phyloP scores from a whole-genome alignment of 176 grass and related monocot species.

The Pharus latifolius region DNA sequence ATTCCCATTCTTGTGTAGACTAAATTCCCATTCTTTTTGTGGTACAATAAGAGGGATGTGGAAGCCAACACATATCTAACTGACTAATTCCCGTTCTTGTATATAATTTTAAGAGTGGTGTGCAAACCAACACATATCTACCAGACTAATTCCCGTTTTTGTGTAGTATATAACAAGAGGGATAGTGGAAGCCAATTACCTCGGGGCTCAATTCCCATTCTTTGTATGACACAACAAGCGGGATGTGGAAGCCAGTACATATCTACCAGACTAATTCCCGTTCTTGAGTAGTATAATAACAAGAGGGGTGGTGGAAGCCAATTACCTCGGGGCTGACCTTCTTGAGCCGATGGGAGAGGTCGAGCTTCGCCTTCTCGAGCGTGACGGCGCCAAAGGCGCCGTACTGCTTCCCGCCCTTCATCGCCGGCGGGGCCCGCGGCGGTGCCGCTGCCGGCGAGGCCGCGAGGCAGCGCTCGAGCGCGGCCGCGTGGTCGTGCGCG shows the following conservation, averaged over 20 bases:
- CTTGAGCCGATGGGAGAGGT: conserved; percentile 40
- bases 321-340: conserved; percentile 63
- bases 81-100: too few species aligned
- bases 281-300: background rate
- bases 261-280: too few species aligned
- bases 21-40: too few species aligned
- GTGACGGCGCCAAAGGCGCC: conserved; percentile 50
- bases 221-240: too few species aligned
- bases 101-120: too few species aligned
- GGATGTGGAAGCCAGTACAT: too few species aligned
- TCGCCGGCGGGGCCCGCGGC: conserved; percentile 9
- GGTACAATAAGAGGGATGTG: too few species aligned
- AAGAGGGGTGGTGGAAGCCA: background rate
- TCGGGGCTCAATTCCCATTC: too few species aligned
- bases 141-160: background rate
- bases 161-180: background rate
- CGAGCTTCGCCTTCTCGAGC: conserved; percentile 68
- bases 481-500: conserved; percentile 5
- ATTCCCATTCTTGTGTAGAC: too few species aligned
- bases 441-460: conserved; percentile 17
- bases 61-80: too few species aligned
- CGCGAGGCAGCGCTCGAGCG: conserved; percentile 33
- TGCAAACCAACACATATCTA: too few species aligned
- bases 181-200: background rate
- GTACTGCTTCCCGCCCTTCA: conserved; percentile 59